These are phyloP conservation scores for Trichophyton verrucosum DNA, from an alignment of 2,329 filamentous ascomycete genomes.

Conservation along the genomic window DNA sequence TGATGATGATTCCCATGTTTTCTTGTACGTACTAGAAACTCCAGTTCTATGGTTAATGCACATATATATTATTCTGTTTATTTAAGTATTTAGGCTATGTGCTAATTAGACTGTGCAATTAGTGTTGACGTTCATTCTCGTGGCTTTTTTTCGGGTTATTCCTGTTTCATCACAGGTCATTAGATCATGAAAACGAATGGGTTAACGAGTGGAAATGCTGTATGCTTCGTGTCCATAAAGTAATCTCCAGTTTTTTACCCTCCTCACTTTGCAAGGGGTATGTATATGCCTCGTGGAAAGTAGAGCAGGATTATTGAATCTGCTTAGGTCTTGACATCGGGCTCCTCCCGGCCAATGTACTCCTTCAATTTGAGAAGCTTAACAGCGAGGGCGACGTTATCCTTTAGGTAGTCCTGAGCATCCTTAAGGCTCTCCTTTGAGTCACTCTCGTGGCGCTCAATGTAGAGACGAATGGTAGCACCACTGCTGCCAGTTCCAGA, in stretches of 20 bases:
- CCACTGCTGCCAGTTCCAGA: constrained; percentile 92
- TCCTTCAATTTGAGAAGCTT: constrained; percentile 85
- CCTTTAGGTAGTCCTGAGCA: constrained; percentile 87
- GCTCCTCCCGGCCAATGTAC: constrained; percentile 81
- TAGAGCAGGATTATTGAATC: neutral
- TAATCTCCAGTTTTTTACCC: neutral
- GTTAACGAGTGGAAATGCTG: neutral
- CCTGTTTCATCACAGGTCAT: neutral
- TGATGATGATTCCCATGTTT: too few species aligned
- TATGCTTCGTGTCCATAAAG: neutral
- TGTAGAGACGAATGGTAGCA: constrained; percentile 90
- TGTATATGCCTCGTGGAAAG: neutral
- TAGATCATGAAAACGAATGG: neutral
- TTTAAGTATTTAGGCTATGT: neutral
- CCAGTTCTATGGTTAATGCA: neutral
- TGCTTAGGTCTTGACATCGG: constrained; percentile 83
- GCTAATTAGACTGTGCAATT: neutral
- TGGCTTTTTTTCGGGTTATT: neutral
- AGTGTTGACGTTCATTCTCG: neutral
- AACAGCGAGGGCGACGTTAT: constrained; percentile 75
- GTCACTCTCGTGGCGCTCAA: constrained; percentile 88
- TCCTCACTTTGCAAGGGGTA: neutral
- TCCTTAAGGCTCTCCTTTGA: constrained; percentile 64
- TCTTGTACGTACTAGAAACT: neutral
- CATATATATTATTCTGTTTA: neutral